Percentiles rank a stretch among this genome's conserved stretches.
These are phyloP conservation scores for Komagataella pastoris DNA, from an alignment of 805 yeast genomes.

Conservation along the genomic window DNA sequence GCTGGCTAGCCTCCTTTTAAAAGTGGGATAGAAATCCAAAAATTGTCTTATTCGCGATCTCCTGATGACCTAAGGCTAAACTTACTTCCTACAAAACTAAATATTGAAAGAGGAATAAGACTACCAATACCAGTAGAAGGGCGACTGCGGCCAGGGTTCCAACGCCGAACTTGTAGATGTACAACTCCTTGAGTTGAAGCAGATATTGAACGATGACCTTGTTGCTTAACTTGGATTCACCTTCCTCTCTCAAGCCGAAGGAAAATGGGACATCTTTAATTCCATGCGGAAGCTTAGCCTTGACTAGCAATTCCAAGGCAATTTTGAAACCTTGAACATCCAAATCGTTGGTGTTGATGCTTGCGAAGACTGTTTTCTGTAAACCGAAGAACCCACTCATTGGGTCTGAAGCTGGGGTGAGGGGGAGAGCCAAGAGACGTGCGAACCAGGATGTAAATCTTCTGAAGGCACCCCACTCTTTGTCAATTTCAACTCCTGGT, in stretches of 20 bases:
- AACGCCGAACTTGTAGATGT: constrained; percentile 28
- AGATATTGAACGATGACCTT: constrained; percentile 35
- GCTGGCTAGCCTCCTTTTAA: neutral
- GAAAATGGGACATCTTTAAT: constrained; percentile 37
- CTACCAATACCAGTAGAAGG: neutral
- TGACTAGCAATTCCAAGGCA: constrained; percentile 33
- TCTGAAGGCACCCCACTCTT: constrained; percentile 38
- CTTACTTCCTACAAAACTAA: neutral
- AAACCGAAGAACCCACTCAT: constrained; percentile 41
- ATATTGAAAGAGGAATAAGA: neutral
- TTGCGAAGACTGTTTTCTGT: constrained; percentile 26
- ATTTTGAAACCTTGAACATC: constrained; percentile 34
- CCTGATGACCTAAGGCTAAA: neutral
- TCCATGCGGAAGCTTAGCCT: constrained; percentile 26
- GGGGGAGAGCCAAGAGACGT: constrained; percentile 32
- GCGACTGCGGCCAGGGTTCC: constrained; percentile 1
- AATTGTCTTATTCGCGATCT: neutral
- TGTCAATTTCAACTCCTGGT: constrained; percentile 40
- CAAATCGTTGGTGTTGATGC: constrained; percentile 20
- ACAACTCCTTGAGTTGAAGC: constrained; percentile 21
- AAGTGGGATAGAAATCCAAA: neutral
- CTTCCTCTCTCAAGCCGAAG: constrained; percentile 40
- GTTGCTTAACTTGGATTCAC: constrained; percentile 35
- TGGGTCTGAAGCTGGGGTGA: constrained; percentile 38
- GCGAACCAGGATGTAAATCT: constrained; percentile 36